These are phyloP conservation scores for Medicago ruthenica DNA, from an alignment of 306 rosid species.

Conservation along the genomic window DNA sequence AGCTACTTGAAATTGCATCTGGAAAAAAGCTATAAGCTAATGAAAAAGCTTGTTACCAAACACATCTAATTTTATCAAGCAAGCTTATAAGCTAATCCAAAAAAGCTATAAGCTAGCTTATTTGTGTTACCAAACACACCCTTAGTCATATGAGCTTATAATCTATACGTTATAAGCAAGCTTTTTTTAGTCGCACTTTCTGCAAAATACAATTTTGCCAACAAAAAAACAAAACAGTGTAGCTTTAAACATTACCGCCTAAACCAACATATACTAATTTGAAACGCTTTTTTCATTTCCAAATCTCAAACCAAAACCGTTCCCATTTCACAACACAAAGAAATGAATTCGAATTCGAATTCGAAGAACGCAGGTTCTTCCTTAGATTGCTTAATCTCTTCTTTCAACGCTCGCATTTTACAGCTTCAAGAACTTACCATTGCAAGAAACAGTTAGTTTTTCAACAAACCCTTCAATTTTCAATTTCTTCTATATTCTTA, in stretches of 20 bases:
- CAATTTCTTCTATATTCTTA: not conserved
- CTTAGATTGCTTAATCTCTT: slow-evolving; percentile 63
- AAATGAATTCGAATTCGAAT: slow-evolving; percentile 60
- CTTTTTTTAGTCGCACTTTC: too few species aligned
- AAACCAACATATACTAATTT: not conserved
- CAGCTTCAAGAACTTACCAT: slow-evolving; percentile 91
- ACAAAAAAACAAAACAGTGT: too few species aligned
- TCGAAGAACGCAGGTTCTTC: slow-evolving; percentile 63
- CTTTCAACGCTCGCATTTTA: slow-evolving; percentile 72
- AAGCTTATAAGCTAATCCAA: too few species aligned
- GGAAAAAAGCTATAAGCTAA: too few species aligned
- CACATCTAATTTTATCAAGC: too few species aligned
- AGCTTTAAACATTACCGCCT: not conserved
- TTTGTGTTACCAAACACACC: too few species aligned
- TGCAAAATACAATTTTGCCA: too few species aligned
- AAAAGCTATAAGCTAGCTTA: too few species aligned
- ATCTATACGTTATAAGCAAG: too few species aligned
- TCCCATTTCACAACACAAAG: slow-evolving; percentile 20
- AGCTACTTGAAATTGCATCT: too few species aligned
- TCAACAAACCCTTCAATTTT: not conserved
- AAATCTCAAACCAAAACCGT: not conserved
- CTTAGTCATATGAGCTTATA: too few species aligned
- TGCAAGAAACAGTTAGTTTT: slow-evolving; percentile 76
- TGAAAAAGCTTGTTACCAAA: too few species aligned
- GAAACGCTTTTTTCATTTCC: not conserved